Conservation (phyloP, 2,329 filamentous ascomycete species). For the Colletotrichum sp. region DNA sequence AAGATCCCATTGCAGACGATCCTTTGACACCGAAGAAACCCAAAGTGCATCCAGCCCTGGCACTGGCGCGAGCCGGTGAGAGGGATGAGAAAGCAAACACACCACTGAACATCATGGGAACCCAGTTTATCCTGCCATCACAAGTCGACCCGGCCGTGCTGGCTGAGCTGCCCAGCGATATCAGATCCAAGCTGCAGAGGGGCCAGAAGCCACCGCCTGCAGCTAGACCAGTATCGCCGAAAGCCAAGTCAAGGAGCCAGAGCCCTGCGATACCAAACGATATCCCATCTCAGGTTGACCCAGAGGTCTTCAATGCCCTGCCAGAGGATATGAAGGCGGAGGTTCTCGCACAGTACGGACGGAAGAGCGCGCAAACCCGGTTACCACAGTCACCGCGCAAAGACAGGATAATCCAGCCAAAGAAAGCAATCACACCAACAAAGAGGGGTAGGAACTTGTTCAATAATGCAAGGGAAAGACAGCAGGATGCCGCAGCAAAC, state of each 20-base stretch:
- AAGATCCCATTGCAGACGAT: slow-evolving; percentile 62
- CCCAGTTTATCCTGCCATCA: slow-evolving; percentile 88
- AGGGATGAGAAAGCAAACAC: slow-evolving; percentile 63
- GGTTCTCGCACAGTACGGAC: slow-evolving; percentile 74
- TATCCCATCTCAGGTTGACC: slow-evolving; percentile 82
- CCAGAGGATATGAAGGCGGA: slow-evolving; percentile 88
- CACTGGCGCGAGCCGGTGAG: slow-evolving; percentile 53
- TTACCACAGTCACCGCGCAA: slow-evolving; percentile 60
- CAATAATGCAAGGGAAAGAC: slow-evolving; percentile 53
- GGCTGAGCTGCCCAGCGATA: slow-evolving; percentile 83
- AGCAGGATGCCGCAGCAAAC: slow-evolving; percentile 59
- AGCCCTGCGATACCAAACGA: slow-evolving; percentile 36
- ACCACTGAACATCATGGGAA: slow-evolving; percentile 80
- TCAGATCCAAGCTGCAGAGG: slow-evolving; percentile 69
- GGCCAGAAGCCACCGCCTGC: slow-evolving; percentile 22
- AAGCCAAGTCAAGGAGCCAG: slow-evolving; percentile 42
- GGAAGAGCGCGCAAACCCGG: slow-evolving; percentile 34
- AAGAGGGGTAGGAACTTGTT: slow-evolving; percentile 63
- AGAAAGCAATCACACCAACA: slow-evolving; percentile 65
- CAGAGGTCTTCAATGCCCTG: slow-evolving; percentile 80
- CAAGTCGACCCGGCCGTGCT: slow-evolving; percentile 84
- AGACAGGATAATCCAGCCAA: slow-evolving; percentile 53
- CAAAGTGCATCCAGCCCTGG: slow-evolving; percentile 58
- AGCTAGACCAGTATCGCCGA: slow-evolving; percentile 31
- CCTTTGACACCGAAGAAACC: slow-evolving; percentile 58